These are phyloP conservation scores for Lasiodiplodia theobromae DNA, from an alignment of 2,329 filamentous ascomycete species.

Conservation along the genomic window DNA sequence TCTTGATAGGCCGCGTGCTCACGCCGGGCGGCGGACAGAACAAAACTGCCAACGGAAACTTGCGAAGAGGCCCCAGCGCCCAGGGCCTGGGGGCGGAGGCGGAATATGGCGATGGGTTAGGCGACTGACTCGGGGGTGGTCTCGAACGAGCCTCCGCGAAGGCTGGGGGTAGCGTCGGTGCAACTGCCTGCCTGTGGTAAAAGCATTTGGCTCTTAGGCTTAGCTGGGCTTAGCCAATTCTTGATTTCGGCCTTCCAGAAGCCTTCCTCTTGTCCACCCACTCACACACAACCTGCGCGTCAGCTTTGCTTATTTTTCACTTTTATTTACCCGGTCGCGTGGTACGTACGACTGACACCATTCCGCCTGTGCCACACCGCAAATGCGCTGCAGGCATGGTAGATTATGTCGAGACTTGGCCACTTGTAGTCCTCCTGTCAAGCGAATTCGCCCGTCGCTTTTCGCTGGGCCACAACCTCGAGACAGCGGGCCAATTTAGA, in stretches of 20 bases:
- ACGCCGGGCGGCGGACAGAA: conserved; percentile 10
- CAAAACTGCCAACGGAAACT: conserved; percentile 20
- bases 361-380: background rate
- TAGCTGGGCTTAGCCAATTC: conserved; percentile 13
- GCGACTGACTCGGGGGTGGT: background rate
- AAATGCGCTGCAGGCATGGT: background rate
- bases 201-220: conserved; percentile 4
- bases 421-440: background rate
- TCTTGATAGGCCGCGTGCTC: conserved; percentile 9
- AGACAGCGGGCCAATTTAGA: background rate
- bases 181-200: conserved; percentile 16
- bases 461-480: background rate
- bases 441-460: background rate
- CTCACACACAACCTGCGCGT: background rate
- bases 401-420: background rate
- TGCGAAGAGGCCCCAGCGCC: background rate
- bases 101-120: background rate
- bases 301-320: background rate
- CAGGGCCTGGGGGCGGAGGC: background rate
- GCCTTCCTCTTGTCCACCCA: background rate
- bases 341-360: background rate
- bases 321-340: background rate
- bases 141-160: conserved; percentile 1
- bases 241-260: conserved; percentile 14
- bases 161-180: conserved; percentile 20